Evolutionary conservation across 1,284 basidiomycete species (phyloP), one percentile per base, ranked within the genome.

Genomic region (Porogramme epimiltina): DNA sequence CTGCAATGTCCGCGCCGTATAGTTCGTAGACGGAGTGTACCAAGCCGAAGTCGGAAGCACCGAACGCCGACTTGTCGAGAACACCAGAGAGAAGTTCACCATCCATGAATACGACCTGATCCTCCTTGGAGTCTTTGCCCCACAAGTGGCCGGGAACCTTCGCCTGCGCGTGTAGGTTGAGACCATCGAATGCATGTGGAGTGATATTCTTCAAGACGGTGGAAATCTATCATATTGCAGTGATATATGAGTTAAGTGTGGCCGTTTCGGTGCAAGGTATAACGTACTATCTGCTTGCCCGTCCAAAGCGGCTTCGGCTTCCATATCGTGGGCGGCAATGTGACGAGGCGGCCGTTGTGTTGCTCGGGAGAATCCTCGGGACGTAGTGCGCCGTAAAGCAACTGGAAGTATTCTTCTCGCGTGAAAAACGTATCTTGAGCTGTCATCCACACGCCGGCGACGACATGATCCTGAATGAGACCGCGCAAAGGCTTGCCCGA

Each of bases 361-460:
- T 84, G 79, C 59, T 84, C 83, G 2, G 61, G 59, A 56, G 87
- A 82, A 36, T 90, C 87, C 73, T 99, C 97, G 9, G 95, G 93
- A 52, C 93, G 80, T 42, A 99, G 77, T 5, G 96, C 93, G 42
- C 97, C 97, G 66, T 98, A 99, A 15, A 99, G 81, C 47, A 99
- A 79, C 74, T 99, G 97, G 73, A 93, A 92, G 69, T 99, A 99
- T 68, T 99, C 91, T 62, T 97, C 94, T 49, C 97, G 85, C 4
- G 88, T 87, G 75, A 99, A 97, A 74, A 98, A 97, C 2, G 93
- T 82, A 63, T 96, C 91, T 70, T 95, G 95, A 69, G 87, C 90
- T 48, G 97, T 98, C 94, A 99, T 97, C 95, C 96, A 98, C 19
- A 98, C 91, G 60, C 94, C 97, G 18, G 97, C 95, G 36, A 98